Evolutionary conservation across 164 flowering plant genomes (phyloP), one percentile per base, ranked within the genome.

Genomic region (Echeveria elegans): DNA sequence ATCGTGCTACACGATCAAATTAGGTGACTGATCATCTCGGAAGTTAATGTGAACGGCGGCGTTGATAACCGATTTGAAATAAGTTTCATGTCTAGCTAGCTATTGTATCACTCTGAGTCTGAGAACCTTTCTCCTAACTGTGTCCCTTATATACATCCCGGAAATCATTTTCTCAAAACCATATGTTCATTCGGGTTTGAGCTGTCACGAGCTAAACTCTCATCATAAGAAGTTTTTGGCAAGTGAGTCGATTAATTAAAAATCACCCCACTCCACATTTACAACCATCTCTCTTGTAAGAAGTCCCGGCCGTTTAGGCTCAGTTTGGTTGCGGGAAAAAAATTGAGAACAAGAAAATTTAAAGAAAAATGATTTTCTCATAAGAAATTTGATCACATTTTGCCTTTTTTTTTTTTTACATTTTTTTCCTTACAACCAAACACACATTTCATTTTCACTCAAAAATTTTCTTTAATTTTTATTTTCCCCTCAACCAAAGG

Each of bases 121-220:
- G 43, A 86, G 83, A 66, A 92, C 72, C 38, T 88, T 96, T 81
- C 96, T 87, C 72, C 98, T 81, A 0, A 87, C 96, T 70, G 90
- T 88, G 53, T 92, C 98, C 66, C 98, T 96, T 31, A 92, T 75
- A 77, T 92, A 92, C 96, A 90, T 90, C 67, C 96, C 98, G 41
- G 98, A 83, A 73, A 92, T 87, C 98, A 92, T 86, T 82, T 92
- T 92, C 82, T 92, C 98, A 73, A 90, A 92, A 67, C 93, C 93
- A 96, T 92, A 82, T 70, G 92, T 62, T 88, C 92, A 79, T 82
- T 80, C 24, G 96, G 89, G 62, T 89, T 88, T 19, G 86, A 87
- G 77, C 96, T 88, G 7, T 86, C 88, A 36, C 77, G 81, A 83
- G 89, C 97, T 69, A 92, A 77, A 66, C 82, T 89, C 50, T 80